phyloP scores from a whole-genome alignment of 345 rosid genomes.

The Boechera stricta region DNA sequence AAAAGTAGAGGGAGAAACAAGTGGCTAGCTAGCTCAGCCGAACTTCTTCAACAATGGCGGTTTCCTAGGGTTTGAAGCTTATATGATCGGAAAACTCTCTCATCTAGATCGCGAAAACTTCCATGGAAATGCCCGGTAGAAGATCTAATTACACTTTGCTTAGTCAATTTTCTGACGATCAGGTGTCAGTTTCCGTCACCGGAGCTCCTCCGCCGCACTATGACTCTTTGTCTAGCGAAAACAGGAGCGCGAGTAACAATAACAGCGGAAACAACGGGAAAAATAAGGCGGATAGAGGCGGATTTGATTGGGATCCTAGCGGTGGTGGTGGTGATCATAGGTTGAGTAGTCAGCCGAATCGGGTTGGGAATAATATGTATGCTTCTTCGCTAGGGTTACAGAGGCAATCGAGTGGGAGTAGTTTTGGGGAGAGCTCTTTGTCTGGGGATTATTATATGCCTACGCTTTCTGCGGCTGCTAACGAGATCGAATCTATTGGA shows the following conservation, averaged over 20 bases:
- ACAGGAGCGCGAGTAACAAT: slow-evolving; percentile 40
- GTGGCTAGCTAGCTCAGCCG: slow-evolving; percentile 32
- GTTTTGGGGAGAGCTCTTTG: slow-evolving; percentile 92
- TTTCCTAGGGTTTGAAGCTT: slow-evolving; percentile 51
- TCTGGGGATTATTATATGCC: slow-evolving; percentile 88
- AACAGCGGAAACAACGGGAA: slow-evolving; percentile 46
- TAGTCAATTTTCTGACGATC: slow-evolving; percentile 81
- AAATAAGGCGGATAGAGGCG: slow-evolving; percentile 55
- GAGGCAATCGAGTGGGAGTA: slow-evolving; percentile 96
- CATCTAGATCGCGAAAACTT: slow-evolving; percentile 34
- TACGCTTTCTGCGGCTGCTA: slow-evolving; percentile 60
- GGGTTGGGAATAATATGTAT: slow-evolving; percentile 59
- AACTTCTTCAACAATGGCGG: slow-evolving; percentile 58
- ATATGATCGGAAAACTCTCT: slow-evolving; percentile 24
- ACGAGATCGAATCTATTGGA: slow-evolving; percentile 71
- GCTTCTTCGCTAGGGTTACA: slow-evolving; percentile 70
- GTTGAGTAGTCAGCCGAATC: slow-evolving; percentile 50
- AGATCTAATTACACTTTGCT: slow-evolving; percentile 90
- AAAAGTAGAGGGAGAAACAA: slow-evolving; percentile 47
- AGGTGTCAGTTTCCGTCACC: slow-evolving; percentile 53
- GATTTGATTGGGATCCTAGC: slow-evolving; percentile 72
- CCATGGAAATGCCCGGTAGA: slow-evolving; percentile 88
- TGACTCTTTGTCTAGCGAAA: slow-evolving; percentile 74
- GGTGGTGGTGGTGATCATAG: slow-evolving; percentile 55
- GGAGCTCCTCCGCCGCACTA: slow-evolving; percentile 58